Evolutionary conservation across 2,329 filamentous ascomycete genomes (phyloP).

Genomic region (Verruconis gallopava): DNA sequence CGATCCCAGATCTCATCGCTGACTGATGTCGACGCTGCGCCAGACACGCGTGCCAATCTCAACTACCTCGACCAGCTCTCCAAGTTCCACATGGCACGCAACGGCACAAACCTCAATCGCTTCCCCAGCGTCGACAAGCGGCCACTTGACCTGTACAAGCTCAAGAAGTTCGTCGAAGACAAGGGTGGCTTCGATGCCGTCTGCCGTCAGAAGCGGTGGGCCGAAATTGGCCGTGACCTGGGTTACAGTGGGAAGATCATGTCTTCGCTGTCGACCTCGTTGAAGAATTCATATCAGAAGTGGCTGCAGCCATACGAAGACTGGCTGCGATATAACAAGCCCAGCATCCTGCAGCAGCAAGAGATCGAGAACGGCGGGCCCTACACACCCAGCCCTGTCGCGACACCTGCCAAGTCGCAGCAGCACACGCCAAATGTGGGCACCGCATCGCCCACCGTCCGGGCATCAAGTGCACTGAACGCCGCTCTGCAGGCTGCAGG

Average conservation of each 20-base stretch:
- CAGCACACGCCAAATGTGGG: slow-evolving; percentile 36
- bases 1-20: background rate
- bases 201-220: slow-evolving; percentile 98
- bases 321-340: slow-evolving; percentile 80
- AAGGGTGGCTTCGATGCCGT: slow-evolving; percentile 92
- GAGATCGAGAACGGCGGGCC: slow-evolving; percentile 89
- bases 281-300: slow-evolving; percentile 96
- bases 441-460: slow-evolving; percentile 54
- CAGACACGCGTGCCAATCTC: slow-evolving; percentile 86
- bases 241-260: slow-evolving; percentile 99
- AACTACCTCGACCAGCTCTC: slow-evolving; percentile 90
- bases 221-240: slow-evolving; percentile 89
- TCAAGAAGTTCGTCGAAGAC: slow-evolving; percentile 93
- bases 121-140: slow-evolving; percentile 97
- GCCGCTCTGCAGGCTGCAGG: slow-evolving; percentile 34
- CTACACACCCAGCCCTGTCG: slow-evolving; percentile 62
- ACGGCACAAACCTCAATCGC: slow-evolving; percentile 84
- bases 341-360: slow-evolving; percentile 89
- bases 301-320: slow-evolving; percentile 97
- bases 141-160: slow-evolving; percentile 82
- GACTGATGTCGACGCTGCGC: slow-evolving; percentile 4
- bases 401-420: slow-evolving; percentile 52
- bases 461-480: slow-evolving; percentile 43
- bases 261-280: slow-evolving; percentile 92
- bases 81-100: slow-evolving; percentile 85